Conservation (phyloP, 352 stramenopile genomes). For the Pythium brachiatum region DNA sequence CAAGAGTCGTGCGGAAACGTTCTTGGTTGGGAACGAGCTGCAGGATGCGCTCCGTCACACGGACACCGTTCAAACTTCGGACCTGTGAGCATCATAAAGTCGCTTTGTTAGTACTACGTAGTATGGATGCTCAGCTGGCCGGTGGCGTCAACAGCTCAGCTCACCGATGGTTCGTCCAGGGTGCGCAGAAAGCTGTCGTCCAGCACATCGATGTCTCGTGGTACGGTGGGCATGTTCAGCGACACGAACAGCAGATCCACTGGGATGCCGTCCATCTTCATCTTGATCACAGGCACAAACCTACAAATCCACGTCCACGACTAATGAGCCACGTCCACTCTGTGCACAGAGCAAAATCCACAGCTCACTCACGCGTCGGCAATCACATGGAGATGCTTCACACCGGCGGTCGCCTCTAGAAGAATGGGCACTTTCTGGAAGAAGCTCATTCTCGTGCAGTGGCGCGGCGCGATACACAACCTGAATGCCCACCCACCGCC, state of each 20-base stretch:
- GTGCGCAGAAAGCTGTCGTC: constrained; percentile 77
- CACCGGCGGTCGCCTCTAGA: constrained; percentile 63
- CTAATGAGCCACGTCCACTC: neutral
- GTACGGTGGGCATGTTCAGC: constrained; percentile 57
- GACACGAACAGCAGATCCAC: constrained; percentile 94
- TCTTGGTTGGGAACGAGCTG: constrained; percentile 85
- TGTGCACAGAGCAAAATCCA: neutral
- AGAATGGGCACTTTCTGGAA: constrained; percentile 83
- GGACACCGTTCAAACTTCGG: constrained; percentile 93
- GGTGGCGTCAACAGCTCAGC: too few relatives aligned
- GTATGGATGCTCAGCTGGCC: too few relatives aligned
- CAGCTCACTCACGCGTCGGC: constrained; percentile 79
- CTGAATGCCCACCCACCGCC: constrained; percentile 33
- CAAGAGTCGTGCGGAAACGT: constrained; percentile 89
- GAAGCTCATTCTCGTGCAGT: constrained; percentile 84
- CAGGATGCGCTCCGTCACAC: constrained; percentile 94
- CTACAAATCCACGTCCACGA: constrained; percentile 4
- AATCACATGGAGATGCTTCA: constrained; percentile 81
- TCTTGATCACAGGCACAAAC: constrained; percentile 93
- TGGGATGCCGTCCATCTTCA: constrained; percentile 87
- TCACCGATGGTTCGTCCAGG: constrained; percentile 88
- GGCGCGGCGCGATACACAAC: constrained; percentile 76
- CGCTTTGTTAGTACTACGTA: neutral
- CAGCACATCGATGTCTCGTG: constrained; percentile 70
- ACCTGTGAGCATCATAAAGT: constrained; percentile 32